These are phyloP conservation scores for Glutinoglossum americanum DNA, from an alignment of 495 filamentous ascomycete genomes.

Conservation along the genomic window DNA sequence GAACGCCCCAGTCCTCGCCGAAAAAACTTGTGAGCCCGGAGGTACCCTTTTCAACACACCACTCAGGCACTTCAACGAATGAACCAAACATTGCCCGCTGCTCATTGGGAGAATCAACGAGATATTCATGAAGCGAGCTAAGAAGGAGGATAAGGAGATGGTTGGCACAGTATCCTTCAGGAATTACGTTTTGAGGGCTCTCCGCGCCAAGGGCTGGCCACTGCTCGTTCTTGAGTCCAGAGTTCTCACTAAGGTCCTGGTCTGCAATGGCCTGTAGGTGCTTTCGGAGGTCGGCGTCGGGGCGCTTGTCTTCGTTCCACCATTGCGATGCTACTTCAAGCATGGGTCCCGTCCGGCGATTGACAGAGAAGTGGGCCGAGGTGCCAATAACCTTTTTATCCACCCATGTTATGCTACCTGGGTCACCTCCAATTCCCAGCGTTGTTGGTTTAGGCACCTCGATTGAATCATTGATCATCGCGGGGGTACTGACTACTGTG, in stretches of 20 bases:
- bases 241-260: background rate
- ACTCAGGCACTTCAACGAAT: slow-evolving; percentile 4
- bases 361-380: background rate
- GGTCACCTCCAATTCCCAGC: background rate
- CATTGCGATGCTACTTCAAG: background rate
- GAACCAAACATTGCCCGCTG: background rate
- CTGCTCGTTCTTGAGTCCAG: background rate
- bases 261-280: background rate
- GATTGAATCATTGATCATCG: background rate
- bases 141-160: background rate
- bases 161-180: background rate
- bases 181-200: background rate
- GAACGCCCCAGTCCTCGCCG: slow-evolving; percentile 11
- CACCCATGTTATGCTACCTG: background rate
- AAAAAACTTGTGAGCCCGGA: slow-evolving; percentile 12
- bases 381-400: background rate
- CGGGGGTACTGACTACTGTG: background rate
- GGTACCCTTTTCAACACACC: slow-evolving; percentile 8
- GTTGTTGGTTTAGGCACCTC: background rate
- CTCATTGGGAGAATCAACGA: background rate
- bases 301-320: background rate
- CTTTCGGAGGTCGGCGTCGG: background rate
- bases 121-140: background rate
- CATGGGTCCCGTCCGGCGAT: background rate
- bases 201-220: background rate